Evolutionary conservation across 192 early-diverging fungal species (phyloP).

Genomic region (Spinellus fusiger): DNA sequence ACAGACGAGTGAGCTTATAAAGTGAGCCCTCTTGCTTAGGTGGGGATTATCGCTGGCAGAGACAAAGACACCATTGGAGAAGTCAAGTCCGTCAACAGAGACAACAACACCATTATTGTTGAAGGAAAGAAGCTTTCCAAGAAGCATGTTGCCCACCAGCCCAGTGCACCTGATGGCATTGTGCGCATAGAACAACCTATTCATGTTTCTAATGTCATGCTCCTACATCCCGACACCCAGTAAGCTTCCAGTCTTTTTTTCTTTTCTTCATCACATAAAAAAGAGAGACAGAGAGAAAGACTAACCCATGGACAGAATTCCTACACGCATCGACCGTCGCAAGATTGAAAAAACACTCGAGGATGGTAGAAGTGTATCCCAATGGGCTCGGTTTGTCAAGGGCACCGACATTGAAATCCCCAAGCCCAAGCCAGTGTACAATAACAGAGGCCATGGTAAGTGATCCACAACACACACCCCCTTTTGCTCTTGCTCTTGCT

Average conservation of each 20-base stretch:
- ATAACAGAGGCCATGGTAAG: constrained; percentile 29
- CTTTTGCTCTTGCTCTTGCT: too few species aligned
- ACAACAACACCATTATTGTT: constrained; percentile 31
- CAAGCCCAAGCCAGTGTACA: constrained; percentile 25
- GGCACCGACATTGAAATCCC: constrained; percentile 32
- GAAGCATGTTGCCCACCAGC: constrained; percentile 35
- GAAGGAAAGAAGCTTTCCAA: constrained; percentile 36
- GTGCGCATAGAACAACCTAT: constrained; percentile 34
- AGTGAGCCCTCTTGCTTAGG: constrained; percentile 8
- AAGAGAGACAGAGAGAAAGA: too few species aligned
- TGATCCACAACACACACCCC: too few species aligned
- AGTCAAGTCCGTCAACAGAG: constrained; percentile 27
- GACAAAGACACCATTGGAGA: constrained; percentile 37
- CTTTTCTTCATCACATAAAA: too few species aligned
- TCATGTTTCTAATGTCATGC: constrained; percentile 43
- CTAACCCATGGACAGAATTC: too few species aligned
- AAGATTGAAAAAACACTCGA: constrained; percentile 15
- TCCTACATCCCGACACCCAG: constrained; percentile 39
- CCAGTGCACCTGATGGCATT: constrained; percentile 31
- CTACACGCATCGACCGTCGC: constrained; percentile 26
- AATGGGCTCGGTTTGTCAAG: constrained; percentile 35
- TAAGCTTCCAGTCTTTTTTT: constrained; percentile 26
- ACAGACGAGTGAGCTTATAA: not conserved
- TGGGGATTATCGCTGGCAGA: constrained; percentile 35
- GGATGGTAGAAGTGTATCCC: constrained; percentile 18